phyloP scores from a whole-genome alignment of 331 rosid species.

The Acacia concinna region DNA sequence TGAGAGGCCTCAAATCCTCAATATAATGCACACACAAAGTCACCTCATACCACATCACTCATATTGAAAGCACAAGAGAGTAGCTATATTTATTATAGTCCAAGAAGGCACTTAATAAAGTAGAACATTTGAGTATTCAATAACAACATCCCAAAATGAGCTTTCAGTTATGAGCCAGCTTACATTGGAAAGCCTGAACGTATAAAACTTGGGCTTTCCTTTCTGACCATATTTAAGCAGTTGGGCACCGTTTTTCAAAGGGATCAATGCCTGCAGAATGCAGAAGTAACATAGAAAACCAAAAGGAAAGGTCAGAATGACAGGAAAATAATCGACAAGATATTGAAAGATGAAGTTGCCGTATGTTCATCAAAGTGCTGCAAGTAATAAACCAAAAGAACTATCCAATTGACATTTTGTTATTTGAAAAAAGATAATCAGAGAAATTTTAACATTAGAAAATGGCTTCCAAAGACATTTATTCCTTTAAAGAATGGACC shows the following conservation, averaged over 20 bases:
- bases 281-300: constrained; percentile 32
- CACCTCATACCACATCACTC: background rate
- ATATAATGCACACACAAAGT: background rate
- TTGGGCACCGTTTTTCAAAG: constrained; percentile 93
- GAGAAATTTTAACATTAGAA: constrained; percentile 11
- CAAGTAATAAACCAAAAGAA: constrained; percentile 2
- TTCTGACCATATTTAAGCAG: constrained; percentile 96
- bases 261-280: constrained; percentile 69
- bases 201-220: constrained; percentile 96
- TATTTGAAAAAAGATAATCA: background rate
- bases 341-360: background rate
- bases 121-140: background rate
- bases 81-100: background rate
- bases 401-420: background rate
- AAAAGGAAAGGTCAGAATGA: constrained; percentile 21
- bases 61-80: constrained; percentile 14
- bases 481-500: background rate
- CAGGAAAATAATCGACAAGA: constrained; percentile 11
- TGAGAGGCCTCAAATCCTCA: background rate
- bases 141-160: constrained; percentile 7
- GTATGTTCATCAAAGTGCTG: background rate
- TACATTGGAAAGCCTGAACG: constrained; percentile 88
- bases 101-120: background rate
- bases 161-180: constrained; percentile 42
- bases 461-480: constrained; percentile 5